Base-by-base conservation (phyloP, 371 early-diverging fungal species). In the Mortierella sp. region DNA sequence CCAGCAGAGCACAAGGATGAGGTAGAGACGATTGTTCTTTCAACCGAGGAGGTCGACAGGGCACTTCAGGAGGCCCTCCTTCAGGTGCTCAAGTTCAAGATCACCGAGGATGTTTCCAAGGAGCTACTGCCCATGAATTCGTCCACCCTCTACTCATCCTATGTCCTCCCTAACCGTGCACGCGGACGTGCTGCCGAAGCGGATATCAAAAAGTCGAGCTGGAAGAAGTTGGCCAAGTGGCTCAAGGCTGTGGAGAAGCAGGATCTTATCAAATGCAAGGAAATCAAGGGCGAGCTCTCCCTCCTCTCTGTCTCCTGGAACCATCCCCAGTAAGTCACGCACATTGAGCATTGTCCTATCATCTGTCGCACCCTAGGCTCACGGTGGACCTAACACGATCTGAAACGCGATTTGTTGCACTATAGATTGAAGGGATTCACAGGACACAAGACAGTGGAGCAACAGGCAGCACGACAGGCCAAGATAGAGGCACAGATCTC, bases 221-320 rank as follows among this genome's bases (percentile, higher is more conserved):
- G 90, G 90, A 94, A 94, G 77, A 93, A 93, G 76, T 73, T 94
- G 31, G 90, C 92, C 74, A 94, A 93, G 76, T 94, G 94, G 76
- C 80, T 93, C 52, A 94, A 93, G 73, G 87, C 85, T 1, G 91
- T 91, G 67, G 94, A 94, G 64, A 93, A 93, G 79, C 73, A 89
- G 24, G 92, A 92, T 4, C 68, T 93, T 19, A 66, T 94, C 66
- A 92, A 93, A 79, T 88, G 92, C 64, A 94, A 94, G 71, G 94
- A 93, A 13, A 89, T 89, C 50, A 89, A 90, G 26, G 93, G 94
- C 3, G 94, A 94, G 44, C 76, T 86, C 22, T 81, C 89, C 55
- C 78, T 94, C 22, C 87, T 86, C 31, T 86, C 89, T 1, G 84
- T 94, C n/a, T 87, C 90, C 55, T 93, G 90, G 89, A 79, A 87